Base-by-base conservation (phyloP, 257 asterid genomes). In the Nicotiana tabacum region DNA sequence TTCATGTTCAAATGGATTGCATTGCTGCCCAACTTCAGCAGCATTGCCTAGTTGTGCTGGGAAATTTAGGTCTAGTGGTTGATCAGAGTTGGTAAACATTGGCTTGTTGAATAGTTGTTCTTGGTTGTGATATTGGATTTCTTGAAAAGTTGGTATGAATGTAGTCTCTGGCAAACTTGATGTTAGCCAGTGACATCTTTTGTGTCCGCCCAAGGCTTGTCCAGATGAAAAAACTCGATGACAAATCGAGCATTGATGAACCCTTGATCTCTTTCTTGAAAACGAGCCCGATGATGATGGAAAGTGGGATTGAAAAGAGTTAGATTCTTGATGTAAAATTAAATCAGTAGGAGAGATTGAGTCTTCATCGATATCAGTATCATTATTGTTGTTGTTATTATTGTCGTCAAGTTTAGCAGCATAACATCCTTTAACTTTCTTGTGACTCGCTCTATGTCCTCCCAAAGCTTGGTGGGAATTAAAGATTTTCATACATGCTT, bases 381-480 rank as follows among this genome's bases (percentile, higher is more conserved):
- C 86, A 2, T 86, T 84, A 1, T 76, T 58, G 60, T 17, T 58
- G 10, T 53, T 15, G 48, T 80, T 51, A 17, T 80, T 82, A 2
- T 78, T 9, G 0, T 30, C 35, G n/a, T 62, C 87, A 4, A 82
- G 56, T 51, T 83, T 90, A n/a, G 95, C 86, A 0, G 98, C 96
- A 37, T 90, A 93, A 56, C 99, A 95, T 0, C 98, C 97, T 67
- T 93, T 95, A 27, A 95, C 97, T 89, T 94, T 95, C 90, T 94
- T 95, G 78, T 95, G 99, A 69, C 98, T 95, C 4, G 99, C 99
- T 80, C 99, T 88, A 18, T 95, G 99, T 4, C 99, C 99, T 4
- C 97, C 98, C 69, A 95, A 86, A n/a, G 98, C 99, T 85, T 94
- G 99, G 70, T 95, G 97, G 46, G 98, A 94, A 81, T 39, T 92